phyloP scores from a whole-genome alignment of 768 basidiomycete species.

The Candolleomyces aberdarensis region DNA sequence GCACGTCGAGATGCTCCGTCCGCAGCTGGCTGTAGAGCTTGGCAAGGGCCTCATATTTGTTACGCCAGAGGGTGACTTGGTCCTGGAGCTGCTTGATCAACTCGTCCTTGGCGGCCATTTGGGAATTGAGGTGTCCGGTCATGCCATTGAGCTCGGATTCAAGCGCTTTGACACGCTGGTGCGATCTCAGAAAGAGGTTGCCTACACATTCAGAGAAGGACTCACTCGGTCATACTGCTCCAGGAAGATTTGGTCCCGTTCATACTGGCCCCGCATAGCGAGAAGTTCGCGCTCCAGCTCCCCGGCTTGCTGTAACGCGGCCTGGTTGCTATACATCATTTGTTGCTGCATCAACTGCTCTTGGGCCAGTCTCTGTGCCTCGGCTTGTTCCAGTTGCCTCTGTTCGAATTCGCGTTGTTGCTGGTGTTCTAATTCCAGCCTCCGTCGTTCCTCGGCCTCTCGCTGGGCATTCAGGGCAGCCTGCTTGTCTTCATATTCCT shows the following conservation, averaged over 20 bases:
- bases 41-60: slow-evolving; percentile 97
- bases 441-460: slow-evolving; percentile 79
- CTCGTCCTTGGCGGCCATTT: slow-evolving; percentile 90
- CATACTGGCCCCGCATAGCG: slow-evolving; percentile 94
- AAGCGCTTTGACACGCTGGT: slow-evolving; percentile 89
- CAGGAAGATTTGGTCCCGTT: slow-evolving; percentile 94
- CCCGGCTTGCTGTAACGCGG: slow-evolving; percentile 61
- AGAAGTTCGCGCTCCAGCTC: slow-evolving; percentile 91
- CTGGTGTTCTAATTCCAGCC: slow-evolving; percentile 71
- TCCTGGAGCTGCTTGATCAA: slow-evolving; percentile 94
- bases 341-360: slow-evolving; percentile 87
- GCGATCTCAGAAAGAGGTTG: slow-evolving; percentile 2
- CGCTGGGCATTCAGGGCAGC: slow-evolving; percentile 77
- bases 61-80: slow-evolving; percentile 95
- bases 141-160: slow-evolving; percentile 84
- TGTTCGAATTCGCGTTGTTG: slow-evolving; percentile 89
- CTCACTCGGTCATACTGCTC: slow-evolving; percentile 95
- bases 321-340: slow-evolving; percentile 76
- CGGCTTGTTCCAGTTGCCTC: slow-evolving; percentile 82
- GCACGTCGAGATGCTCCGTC: slow-evolving; percentile 95
- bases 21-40: slow-evolving; percentile 98
- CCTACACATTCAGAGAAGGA: slow-evolving; percentile 4
- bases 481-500: slow-evolving; percentile 96
- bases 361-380: slow-evolving; percentile 84
- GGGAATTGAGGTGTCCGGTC: slow-evolving; percentile 73